Conservation (phyloP, 2,329 filamentous ascomycete species). For the Venturia asperata region DNA sequence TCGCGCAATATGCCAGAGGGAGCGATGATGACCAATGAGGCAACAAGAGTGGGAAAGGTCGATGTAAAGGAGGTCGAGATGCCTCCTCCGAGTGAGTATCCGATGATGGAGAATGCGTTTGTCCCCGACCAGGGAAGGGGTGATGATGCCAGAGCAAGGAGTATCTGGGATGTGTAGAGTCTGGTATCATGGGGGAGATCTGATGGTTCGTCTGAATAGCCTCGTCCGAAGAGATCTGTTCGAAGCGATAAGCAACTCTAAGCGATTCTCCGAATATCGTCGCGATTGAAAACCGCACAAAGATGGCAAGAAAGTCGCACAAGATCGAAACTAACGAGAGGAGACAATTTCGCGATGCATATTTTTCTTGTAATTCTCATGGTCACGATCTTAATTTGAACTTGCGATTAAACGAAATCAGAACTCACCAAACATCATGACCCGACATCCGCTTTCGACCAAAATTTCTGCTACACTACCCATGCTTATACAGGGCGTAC, state of each 20-base stretch:
- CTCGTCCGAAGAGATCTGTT: slow-evolving; percentile 65
- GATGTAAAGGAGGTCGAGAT: slow-evolving; percentile 63
- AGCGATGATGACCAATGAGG: slow-evolving; percentile 66
- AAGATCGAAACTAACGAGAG: too few relatives aligned
- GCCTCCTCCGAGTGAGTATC: slow-evolving; percentile 75
- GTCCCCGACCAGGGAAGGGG: slow-evolving; percentile 58
- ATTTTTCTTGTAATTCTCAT: too few relatives aligned
- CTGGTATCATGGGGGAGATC: slow-evolving; percentile 64
- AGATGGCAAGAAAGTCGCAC: too few relatives aligned
- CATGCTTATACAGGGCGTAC: slow-evolving; percentile 65
- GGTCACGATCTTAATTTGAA: too few relatives aligned
- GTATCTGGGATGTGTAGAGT: slow-evolving; percentile 65
- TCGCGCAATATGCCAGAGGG: slow-evolving; percentile 69
- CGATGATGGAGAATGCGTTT: slow-evolving; percentile 60
- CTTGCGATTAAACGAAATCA: neutral
- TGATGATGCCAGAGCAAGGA: slow-evolving; percentile 64
- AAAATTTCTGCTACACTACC: slow-evolving; percentile 60
- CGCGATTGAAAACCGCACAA: neutral
- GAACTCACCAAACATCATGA: slow-evolving; percentile 65
- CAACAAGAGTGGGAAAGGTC: slow-evolving; percentile 61
- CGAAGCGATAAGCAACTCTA: slow-evolving; percentile 19
- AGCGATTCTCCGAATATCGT: slow-evolving; percentile 7
- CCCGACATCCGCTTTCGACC: slow-evolving; percentile 59
- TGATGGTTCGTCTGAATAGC: slow-evolving; percentile 60
- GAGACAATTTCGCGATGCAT: too few relatives aligned